These are phyloP conservation scores for Tricholoma matsutake DNA, from an alignment of 768 basidiomycete genomes.

Conservation along the genomic window DNA sequence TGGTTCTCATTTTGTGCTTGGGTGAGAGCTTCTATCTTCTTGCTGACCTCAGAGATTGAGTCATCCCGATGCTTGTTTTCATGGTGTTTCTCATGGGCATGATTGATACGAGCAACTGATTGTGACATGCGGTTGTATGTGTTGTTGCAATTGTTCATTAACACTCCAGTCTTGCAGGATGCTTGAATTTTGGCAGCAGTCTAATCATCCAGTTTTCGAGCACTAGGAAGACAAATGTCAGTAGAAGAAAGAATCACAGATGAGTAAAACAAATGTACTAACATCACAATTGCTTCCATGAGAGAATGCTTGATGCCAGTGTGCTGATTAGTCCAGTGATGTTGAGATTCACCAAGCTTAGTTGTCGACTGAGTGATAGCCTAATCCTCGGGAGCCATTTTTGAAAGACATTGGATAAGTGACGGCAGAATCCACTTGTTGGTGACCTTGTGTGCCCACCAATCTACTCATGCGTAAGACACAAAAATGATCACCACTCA, in stretches of 20 bases:
- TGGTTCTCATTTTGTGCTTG: not conserved
- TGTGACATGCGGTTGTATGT: not conserved
- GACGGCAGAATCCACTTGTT: slow-evolving; percentile 20
- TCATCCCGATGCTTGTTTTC: not conserved
- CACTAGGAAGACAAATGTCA: not conserved
- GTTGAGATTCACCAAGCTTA: slow-evolving; percentile 19
- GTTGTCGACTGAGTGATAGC: slow-evolving; percentile 19
- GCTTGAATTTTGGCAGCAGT: not conserved
- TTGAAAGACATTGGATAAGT: slow-evolving; percentile 19
- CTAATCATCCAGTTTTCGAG: not conserved
- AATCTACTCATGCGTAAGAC: slow-evolving; percentile 7
- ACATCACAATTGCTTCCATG: slow-evolving; percentile 14
- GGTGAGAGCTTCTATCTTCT: not conserved
- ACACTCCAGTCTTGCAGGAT: not conserved
- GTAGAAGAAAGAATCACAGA: not conserved
- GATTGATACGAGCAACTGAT: not conserved
- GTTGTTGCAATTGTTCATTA: not conserved
- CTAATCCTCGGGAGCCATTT: slow-evolving; percentile 14
- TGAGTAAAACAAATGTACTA: not conserved
- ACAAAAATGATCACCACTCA: no score
- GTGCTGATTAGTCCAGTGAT: slow-evolving; percentile 18
- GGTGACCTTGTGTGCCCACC: slow-evolving; percentile 24
- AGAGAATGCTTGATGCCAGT: slow-evolving; percentile 16
- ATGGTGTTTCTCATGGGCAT: not conserved
- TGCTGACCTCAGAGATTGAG: not conserved